A percentile compares a stretch with the other conserved stretches of the same genome.
Evolutionary conservation across 441 rosid species (phyloP).

Genomic region (Pelargonium exstipulatum): DNA sequence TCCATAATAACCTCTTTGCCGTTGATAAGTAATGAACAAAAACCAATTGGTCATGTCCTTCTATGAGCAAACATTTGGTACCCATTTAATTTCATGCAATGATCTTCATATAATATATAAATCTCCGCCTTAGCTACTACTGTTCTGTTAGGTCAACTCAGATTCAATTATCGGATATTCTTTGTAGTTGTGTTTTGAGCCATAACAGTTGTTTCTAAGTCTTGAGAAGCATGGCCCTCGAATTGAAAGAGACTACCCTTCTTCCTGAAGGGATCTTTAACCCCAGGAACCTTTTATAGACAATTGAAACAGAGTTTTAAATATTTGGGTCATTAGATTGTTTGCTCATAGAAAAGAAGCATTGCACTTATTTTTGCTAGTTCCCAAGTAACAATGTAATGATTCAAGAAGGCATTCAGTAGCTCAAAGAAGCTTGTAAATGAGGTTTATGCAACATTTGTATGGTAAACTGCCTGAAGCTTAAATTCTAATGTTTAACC

Average conservation of each 20-base stretch:
- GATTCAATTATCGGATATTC: neutral
- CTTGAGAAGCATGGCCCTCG: neutral
- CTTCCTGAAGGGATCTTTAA: neutral
- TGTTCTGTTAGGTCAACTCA: neutral
- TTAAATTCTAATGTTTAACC: neutral
- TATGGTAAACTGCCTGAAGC: neutral
- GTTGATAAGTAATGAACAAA: neutral
- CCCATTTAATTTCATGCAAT: neutral
- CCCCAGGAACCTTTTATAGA: neutral
- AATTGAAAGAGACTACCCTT: neutral
- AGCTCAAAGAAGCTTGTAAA: neutral
- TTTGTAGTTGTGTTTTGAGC: neutral
- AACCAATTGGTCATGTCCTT: neutral
- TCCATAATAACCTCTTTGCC: neutral
- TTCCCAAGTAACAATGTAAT: neutral
- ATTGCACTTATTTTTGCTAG: neutral
- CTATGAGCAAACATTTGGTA: no score
- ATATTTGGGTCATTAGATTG: neutral
- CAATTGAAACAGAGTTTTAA: neutral
- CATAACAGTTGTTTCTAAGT: neutral
- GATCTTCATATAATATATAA: neutral
- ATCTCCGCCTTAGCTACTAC: neutral
- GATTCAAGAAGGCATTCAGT: neutral
- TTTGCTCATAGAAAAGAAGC: neutral
- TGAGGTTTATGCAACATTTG: neutral